Evolutionary conservation across 208 protist species (phyloP).

Genomic region (Naegleria gruberi): DNA sequence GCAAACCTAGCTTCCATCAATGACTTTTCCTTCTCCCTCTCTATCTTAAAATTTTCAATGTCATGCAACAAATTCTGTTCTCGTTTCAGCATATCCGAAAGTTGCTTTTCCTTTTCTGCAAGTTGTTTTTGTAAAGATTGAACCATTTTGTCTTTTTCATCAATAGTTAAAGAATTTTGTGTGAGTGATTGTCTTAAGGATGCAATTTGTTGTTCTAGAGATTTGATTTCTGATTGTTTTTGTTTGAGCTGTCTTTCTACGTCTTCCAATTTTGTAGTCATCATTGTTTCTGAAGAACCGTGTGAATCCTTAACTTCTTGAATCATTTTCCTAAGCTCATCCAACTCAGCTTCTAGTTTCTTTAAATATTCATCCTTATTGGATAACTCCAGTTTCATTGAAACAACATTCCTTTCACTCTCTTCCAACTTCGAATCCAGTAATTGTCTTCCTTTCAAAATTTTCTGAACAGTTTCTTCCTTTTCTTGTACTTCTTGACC

Average conservation of each 20-base stretch:
- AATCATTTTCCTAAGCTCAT: background rate
- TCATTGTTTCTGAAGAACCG: background rate
- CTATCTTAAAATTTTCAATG: background rate
- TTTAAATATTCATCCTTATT: background rate
- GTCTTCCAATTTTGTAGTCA: background rate
- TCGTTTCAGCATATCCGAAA: background rate
- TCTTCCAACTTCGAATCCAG: background rate
- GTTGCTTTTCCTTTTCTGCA: background rate
- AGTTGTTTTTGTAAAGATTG: background rate
- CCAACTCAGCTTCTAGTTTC: background rate
- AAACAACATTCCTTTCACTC: background rate
- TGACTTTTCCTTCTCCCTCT: background rate
- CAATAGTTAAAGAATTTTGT: background rate
- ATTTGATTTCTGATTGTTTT: background rate
- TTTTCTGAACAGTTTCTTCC: background rate
- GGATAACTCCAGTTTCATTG: background rate
- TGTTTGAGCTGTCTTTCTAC: background rate
- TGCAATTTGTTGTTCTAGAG: background rate
- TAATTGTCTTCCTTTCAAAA: background rate
- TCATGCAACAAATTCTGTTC: background rate
- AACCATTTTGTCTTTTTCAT: background rate
- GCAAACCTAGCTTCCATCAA: background rate
- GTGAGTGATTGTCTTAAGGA: background rate
- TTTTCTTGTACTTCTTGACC: background rate
- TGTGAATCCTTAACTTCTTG: background rate